Evolutionary conservation across 1,139 yeast species (phyloP), one percentile per base, ranked within the genome.

Genomic region (Zhuliangozyma blackwelliae): DNA sequence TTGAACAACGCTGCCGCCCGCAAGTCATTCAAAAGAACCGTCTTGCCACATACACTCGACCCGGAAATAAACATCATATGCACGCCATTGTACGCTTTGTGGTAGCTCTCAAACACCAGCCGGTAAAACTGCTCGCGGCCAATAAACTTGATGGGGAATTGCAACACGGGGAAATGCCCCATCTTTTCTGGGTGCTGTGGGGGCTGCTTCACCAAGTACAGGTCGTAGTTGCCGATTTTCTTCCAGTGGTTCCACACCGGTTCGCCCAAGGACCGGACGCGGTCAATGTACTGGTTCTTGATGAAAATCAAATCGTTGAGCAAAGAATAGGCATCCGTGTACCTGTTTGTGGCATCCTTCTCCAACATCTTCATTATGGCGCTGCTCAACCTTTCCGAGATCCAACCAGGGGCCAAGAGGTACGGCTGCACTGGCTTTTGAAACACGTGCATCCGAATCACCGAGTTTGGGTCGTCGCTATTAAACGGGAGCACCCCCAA

Each of bases 21-120:
- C 31, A 75, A 47, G 32, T 71, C 76, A 25, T 59, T 57, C n/a
- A 75, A 50, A 5, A 75, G 45, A 4, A 72, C 53, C 0, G 78
- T 59, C 49, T 74, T 75, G 4, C 81, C 82, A 4, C 62, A 51
- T 1, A 81, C 82, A 0, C 68, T 48, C n/a, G 58, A 63, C 6
- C 81, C 81, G 2, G 58, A 47, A 8, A 75, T 51, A 10, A 73
- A 48, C 2, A 71, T 45, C 11, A 65, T 43, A 40, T 63, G 61
- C 44, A 50, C 55, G n/a, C 41, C 43, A 43, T 51, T 59, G 40
- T 28, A 22, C 7, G 34, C 25, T 25, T 33, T 26, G 20, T 62
- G 57, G 40, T 63, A 60, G 3, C 50, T 44, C 2, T 55, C 49
- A 25, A 53, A 53, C 7, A 68, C 49, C 13, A 46, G 41, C 4